Evolutionary conservation across 129 eudicot species (phyloP).

Genomic region (Cynara cardunculus): DNA sequence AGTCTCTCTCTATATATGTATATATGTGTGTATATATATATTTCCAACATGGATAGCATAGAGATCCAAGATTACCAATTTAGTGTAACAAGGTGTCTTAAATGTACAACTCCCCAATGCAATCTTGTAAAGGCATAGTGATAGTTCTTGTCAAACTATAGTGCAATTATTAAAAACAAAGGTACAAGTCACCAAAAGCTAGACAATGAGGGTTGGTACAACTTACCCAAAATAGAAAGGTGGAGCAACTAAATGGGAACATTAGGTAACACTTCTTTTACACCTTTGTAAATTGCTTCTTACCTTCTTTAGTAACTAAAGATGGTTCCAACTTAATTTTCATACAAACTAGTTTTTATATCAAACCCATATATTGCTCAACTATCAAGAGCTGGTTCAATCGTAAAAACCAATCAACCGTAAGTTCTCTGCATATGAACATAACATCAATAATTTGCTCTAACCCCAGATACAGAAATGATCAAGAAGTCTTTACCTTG

Average conservation of each 20-base stretch:
- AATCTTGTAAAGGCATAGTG: constrained; percentile 22
- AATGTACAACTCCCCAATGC: constrained; percentile 28
- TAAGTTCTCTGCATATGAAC: neutral
- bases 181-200: constrained; percentile 32
- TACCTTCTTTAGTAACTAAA: constrained; percentile 17
- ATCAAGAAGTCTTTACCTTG: neutral
- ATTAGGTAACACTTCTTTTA: constrained; percentile 28
- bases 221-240: constrained; percentile 22
- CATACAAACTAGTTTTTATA: neutral
- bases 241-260: constrained; percentile 18
- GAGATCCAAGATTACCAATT: constrained; percentile 8
- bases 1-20: too few species aligned
- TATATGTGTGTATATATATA: neutral
- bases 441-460: neutral
- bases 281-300: constrained; percentile 15
- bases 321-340: neutral
- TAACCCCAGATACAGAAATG: neutral
- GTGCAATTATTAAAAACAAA: constrained; percentile 29
- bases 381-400: neutral
- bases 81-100: constrained; percentile 29
- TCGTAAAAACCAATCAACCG: neutral
- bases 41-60: constrained; percentile 13
- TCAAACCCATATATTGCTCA: neutral
- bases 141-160: constrained; percentile 30
- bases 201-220: constrained; percentile 27